Conservation (phyloP, 2,329 filamentous ascomycete species). For the Pseudogymnoascus sp. region DNA sequence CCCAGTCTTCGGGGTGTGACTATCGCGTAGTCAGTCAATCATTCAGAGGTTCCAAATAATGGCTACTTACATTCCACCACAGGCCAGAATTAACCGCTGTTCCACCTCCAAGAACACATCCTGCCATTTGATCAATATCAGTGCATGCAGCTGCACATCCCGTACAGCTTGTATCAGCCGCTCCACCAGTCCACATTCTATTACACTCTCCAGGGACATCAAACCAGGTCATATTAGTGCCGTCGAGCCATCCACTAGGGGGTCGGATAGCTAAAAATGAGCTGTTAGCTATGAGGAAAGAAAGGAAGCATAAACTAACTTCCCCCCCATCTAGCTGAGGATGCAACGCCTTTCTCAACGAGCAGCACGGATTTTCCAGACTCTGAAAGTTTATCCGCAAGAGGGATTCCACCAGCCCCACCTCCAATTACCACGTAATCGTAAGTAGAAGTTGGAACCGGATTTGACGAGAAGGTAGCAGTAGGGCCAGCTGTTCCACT, state of each 20-base stretch:
- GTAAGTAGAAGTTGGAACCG: slow-evolving; percentile 38
- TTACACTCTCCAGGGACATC: slow-evolving; percentile 66
- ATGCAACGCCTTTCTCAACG: slow-evolving; percentile 51
- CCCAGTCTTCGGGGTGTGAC: slow-evolving; percentile 58
- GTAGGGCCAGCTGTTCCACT: slow-evolving; percentile 30
- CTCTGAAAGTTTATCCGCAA: slow-evolving; percentile 51
- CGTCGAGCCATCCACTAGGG: slow-evolving; percentile 47
- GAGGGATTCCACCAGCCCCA: slow-evolving; percentile 44
- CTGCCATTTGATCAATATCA: slow-evolving; percentile 65
- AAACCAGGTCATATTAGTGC: slow-evolving; percentile 59
- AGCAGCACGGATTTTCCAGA: slow-evolving; percentile 57
- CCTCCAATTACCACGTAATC: slow-evolving; percentile 49
- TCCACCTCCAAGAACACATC: slow-evolving; percentile 58
- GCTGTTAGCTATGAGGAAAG: slow-evolving; percentile 11
- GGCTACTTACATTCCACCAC: slow-evolving; percentile 48
- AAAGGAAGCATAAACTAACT: slow-evolving; percentile 21
- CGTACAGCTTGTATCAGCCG: slow-evolving; percentile 13
- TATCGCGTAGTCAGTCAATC: slow-evolving; percentile 20
- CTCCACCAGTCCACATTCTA: slow-evolving; percentile 41
- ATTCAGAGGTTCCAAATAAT: slow-evolving; percentile 10
- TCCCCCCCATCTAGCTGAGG: slow-evolving; percentile 57
- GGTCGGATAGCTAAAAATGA: slow-evolving; percentile 19
- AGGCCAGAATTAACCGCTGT: slow-evolving; percentile 53
- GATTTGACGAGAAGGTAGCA: slow-evolving; percentile 39
- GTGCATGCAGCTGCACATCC: slow-evolving; percentile 46